Conservation (phyloP, 1,139 yeast species). For the Yamadazyma siamensis region DNA sequence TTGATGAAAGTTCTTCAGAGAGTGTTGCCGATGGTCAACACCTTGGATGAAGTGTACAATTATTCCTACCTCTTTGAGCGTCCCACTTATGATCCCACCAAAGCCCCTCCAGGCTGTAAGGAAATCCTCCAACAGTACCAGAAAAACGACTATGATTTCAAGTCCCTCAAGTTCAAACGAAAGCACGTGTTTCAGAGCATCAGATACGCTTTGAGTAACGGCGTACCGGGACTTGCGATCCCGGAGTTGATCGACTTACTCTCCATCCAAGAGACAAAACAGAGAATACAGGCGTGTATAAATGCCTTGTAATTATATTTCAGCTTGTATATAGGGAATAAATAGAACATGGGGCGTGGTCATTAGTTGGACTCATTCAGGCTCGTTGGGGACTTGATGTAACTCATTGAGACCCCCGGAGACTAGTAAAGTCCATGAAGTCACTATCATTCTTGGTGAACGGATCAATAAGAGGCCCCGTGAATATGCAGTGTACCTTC, state of each 20-base stretch:
- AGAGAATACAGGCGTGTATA: slow-evolving; percentile 27
- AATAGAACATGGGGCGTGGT: slow-evolving; percentile 5
- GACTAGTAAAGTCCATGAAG: slow-evolving; percentile 31
- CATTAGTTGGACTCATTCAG: too few relatives aligned
- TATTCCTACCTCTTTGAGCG: slow-evolving; percentile 48
- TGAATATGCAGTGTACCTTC: slow-evolving; percentile 86
- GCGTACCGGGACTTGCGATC: slow-evolving; percentile 66
- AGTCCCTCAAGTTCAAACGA: slow-evolving; percentile 25
- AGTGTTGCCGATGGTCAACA: slow-evolving; percentile 41
- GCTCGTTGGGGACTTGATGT: too few relatives aligned
- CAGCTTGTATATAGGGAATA: slow-evolving; percentile 2
- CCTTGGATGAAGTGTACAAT: slow-evolving; percentile 45
- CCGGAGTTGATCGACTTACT: slow-evolving; percentile 56
- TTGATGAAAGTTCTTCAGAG: slow-evolving; percentile 23
- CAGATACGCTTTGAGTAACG: slow-evolving; percentile 73
- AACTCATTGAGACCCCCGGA: too few relatives aligned
- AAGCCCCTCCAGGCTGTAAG: slow-evolving; percentile 7
- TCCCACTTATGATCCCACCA: slow-evolving; percentile 5
- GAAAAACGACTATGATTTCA: slow-evolving; percentile 12
- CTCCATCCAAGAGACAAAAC: slow-evolving; percentile 43
- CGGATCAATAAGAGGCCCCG: slow-evolving; percentile 46
- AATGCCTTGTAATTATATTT: too few relatives aligned
- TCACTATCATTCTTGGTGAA: slow-evolving; percentile 18
- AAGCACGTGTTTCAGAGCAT: slow-evolving; percentile 57
- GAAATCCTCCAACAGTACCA: slow-evolving; percentile 6